Conservation (phyloP, 179 eudicot genomes). For the Actinidia chinensis region DNA sequence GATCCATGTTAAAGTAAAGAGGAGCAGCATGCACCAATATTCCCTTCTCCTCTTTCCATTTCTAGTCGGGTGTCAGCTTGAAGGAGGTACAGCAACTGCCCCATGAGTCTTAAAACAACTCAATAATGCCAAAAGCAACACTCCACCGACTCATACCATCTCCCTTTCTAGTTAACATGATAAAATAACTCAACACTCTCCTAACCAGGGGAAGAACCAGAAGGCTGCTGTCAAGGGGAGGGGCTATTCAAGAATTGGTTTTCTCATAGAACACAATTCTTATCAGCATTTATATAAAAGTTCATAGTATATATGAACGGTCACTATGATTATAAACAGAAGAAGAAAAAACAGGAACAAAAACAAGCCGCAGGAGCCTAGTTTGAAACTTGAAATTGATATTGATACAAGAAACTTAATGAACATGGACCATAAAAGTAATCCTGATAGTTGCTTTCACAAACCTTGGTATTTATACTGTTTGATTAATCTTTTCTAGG, state of each 20-base stretch:
- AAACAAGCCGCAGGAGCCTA: background rate
- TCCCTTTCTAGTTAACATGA: background rate
- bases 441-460: background rate
- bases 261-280: background rate
- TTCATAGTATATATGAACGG: background rate
- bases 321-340: background rate
- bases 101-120: no score
- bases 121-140: no score
- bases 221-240: no score
- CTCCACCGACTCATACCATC: no score
- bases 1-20: no score
- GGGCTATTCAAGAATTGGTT: no score
- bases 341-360: background rate
- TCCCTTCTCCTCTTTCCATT: no score
- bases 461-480: background rate
- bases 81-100: no score
- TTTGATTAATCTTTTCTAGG: background rate
- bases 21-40: no score
- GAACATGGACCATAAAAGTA: slow-evolving; percentile 1
- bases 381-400: no score
- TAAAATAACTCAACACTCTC: background rate
- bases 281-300: background rate
- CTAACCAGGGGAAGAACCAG: no score
- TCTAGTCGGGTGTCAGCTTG: no score
- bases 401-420: background rate